Percentiles rank a stretch among this genome's conserved stretches.
These are phyloP conservation scores for Penicillium sp. DNA, from an alignment of 2,329 filamentous ascomycete species.

Conservation along the genomic window DNA sequence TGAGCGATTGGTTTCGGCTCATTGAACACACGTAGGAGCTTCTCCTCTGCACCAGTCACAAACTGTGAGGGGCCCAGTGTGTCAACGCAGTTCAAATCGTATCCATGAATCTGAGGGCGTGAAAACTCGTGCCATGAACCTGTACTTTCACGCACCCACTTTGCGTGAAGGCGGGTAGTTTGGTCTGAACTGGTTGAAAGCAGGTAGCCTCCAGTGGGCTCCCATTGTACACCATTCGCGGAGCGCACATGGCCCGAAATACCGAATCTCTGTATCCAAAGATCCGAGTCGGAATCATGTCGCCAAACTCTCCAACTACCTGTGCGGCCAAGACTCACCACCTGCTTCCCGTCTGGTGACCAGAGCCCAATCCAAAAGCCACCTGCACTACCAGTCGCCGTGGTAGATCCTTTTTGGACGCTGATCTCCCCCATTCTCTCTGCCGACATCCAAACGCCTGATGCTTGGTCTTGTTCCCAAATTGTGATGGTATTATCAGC, in stretches of 20 bases:
- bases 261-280: constrained; percentile 75
- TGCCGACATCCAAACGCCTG: constrained; percentile 87
- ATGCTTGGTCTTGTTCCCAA: constrained; percentile 80
- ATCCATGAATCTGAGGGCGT: constrained; percentile 94
- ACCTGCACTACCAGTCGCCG: constrained; percentile 90
- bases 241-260: constrained; percentile 81
- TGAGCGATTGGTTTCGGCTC: constrained; percentile 80
- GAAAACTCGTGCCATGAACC: constrained; percentile 92
- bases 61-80: constrained; percentile 72
- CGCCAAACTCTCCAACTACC: constrained; percentile 92
- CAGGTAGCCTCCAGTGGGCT: constrained; percentile 75
- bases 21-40: constrained; percentile 92
- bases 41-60: constrained; percentile 94
- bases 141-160: constrained; percentile 62
- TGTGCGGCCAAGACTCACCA: constrained; percentile 82
- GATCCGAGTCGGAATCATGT: constrained; percentile 58
- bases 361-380: constrained; percentile 96
- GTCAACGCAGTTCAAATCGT: constrained; percentile 93
- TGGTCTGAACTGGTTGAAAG: constrained; percentile 89
- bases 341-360: constrained; percentile 72
- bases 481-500: constrained; percentile 93
- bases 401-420: constrained; percentile 90
- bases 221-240: constrained; percentile 82
- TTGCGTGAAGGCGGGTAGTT: constrained; percentile 81
- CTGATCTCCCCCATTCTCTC: constrained; percentile 90